Conservation (phyloP, 2,329 filamentous ascomycete genomes). For the Phoma sp. region DNA sequence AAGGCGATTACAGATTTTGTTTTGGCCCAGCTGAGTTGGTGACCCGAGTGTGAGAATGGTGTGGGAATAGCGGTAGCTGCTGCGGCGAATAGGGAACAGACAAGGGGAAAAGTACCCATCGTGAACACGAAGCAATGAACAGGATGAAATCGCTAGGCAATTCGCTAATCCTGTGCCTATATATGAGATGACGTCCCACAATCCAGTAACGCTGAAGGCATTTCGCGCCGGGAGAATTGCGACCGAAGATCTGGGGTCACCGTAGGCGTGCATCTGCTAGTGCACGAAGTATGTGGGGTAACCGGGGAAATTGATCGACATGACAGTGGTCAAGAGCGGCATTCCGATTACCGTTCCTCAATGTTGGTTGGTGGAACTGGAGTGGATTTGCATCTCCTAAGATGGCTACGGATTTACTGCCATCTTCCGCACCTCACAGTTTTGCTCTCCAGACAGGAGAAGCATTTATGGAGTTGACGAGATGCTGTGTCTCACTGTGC, state of each 20-base stretch:
- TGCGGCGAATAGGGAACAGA: constrained; percentile 4
- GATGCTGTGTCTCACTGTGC: too few species aligned
- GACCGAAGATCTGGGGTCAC: constrained; percentile 9
- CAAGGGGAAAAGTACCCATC: not conserved
- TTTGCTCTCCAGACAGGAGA: too few species aligned
- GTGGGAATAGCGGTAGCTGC: constrained; percentile 2
- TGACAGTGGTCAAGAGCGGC: not conserved
- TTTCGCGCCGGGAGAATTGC: constrained; percentile 22
- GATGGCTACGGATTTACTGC: too few species aligned
- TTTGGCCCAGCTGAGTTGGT: constrained; percentile 24
- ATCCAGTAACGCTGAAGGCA: not conserved
- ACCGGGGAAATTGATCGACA: not conserved
- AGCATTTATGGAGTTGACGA: too few species aligned
- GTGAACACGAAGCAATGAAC: too few species aligned
- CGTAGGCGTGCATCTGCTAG: too few species aligned
- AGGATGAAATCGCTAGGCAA: too few species aligned
- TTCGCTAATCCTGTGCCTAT: not conserved
- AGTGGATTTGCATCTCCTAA: too few species aligned
- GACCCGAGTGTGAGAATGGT: not conserved
- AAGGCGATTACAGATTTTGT: constrained; percentile 51
- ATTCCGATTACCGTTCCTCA: too few species aligned
- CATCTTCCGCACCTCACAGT: too few species aligned
- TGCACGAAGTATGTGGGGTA: constrained; percentile 7
- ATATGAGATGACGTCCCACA: constrained; percentile 7
- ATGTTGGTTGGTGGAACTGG: too few species aligned